Percentiles rank a stretch among this genome's conserved stretches.
Evolutionary conservation across 176 grass and related monocot genomes (phyloP).

Genomic region (Avena atlantica): DNA sequence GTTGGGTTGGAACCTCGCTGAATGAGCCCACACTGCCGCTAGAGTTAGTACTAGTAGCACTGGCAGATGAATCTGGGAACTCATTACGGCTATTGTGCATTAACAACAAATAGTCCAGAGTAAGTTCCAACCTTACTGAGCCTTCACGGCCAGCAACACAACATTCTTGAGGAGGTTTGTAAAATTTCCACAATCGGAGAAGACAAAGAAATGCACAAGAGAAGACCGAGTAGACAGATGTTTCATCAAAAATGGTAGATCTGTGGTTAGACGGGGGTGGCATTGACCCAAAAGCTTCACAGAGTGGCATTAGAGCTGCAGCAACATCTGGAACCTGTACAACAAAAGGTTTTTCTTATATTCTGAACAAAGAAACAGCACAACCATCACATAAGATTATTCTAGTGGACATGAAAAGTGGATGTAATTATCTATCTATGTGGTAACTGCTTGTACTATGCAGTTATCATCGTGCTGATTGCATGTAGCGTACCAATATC

Average conservation of each 20-base stretch:
- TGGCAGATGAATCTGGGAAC: slow-evolving; percentile 55
- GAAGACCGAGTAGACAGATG: slow-evolving; percentile 87
- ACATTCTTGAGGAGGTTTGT: slow-evolving; percentile 81
- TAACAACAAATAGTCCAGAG: slow-evolving; percentile 88
- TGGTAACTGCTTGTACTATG: slow-evolving; percentile 28
- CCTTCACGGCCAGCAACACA: slow-evolving; percentile 84
- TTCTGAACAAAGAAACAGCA: slow-evolving; percentile 32
- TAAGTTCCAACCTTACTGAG: slow-evolving; percentile 73
- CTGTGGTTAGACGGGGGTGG: slow-evolving; percentile 72
- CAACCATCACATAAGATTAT: slow-evolving; percentile 16
- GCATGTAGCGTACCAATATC: slow-evolving; percentile 32
- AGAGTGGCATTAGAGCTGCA: slow-evolving; percentile 90
- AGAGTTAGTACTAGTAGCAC: slow-evolving; percentile 42
- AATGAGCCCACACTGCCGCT: slow-evolving; percentile 43
- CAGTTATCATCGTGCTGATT: background rate
- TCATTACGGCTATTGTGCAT: slow-evolving; percentile 76
- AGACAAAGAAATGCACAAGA: slow-evolving; percentile 98
- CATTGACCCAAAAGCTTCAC: slow-evolving; percentile 93
- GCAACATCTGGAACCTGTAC: slow-evolving; percentile 90
- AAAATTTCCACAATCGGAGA: slow-evolving; percentile 94
- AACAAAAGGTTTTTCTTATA: slow-evolving; percentile 24
- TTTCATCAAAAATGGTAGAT: slow-evolving; percentile 68
- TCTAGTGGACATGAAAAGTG: slow-evolving; percentile 27
- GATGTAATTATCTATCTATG: slow-evolving; percentile 6
- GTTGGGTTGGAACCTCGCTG: slow-evolving; percentile 54